phyloP scores from a whole-genome alignment of 2,329 filamentous ascomycete species.

The Claviceps lovelessii region DNA sequence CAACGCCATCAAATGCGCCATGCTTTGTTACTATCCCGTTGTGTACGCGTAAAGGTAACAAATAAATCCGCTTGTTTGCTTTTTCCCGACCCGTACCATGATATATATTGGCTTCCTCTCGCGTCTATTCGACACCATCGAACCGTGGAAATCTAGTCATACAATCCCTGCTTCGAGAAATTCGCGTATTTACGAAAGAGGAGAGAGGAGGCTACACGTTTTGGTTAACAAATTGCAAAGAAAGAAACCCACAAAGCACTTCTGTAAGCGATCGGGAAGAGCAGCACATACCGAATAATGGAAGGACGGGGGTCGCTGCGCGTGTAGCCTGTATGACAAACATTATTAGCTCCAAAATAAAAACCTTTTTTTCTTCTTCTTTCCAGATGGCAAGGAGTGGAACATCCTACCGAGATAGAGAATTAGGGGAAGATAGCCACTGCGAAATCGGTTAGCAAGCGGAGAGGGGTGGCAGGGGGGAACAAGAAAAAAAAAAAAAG shows the following conservation, averaged over 20 bases:
- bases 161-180: neutral
- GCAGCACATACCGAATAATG: slow-evolving; percentile 35
- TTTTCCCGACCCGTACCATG: neutral
- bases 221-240: slow-evolving; percentile 10
- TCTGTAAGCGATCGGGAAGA: neutral
- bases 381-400: neutral
- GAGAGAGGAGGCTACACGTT: slow-evolving; percentile 41
- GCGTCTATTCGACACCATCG: neutral
- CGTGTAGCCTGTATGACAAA: slow-evolving; percentile 58
- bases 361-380: neutral
- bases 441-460: slow-evolving; percentile 28
- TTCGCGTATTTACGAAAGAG: slow-evolving; percentile 38
- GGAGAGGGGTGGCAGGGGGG: too few relatives aligned
- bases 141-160: neutral
- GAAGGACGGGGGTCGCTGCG: slow-evolving; percentile 84
- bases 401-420: slow-evolving; percentile 69
- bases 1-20: neutral
- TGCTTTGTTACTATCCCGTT: neutral
- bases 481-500: too few relatives aligned
- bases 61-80: neutral
- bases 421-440: slow-evolving; percentile 91
- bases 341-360: slow-evolving; percentile 12
- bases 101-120: neutral
- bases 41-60: neutral
- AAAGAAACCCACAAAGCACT: neutral